Evolutionary conservation across 805 yeast species (phyloP), one percentile per base, ranked within the genome.

Genomic region (Candida insectalens): DNA sequence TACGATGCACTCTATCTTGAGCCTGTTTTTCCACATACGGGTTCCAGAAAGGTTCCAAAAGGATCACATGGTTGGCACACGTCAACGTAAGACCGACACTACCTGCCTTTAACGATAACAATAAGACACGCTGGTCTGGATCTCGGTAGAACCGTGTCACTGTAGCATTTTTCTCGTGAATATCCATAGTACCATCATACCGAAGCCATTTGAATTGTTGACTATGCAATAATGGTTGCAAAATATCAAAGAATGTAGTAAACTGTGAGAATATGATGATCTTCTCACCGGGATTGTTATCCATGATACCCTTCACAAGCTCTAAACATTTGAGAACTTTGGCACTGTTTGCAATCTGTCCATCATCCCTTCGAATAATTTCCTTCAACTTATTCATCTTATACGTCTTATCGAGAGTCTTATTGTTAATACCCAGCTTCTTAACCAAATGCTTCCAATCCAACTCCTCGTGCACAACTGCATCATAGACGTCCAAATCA

Each of bases 21-120:
- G 98, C 98, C 60, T 92, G 98, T 31, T 84, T 95, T 58, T 92
- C 97, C 6, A 89, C 95, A 54, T 70, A 92, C 2, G 97, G 97
- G 51, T 92, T 92, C 98, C 98, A 92, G 55, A 87, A 92, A 13
- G 97, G 96, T 54, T 92, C 98, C 63, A 84, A 69, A 9, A 92
- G 71, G 30, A 92, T 74, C 9, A 88, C 95, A 54, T 85, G 96
- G 25, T 84, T 80, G 1, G 98, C 98, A 60, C 94, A 83, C 0
- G 96, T 92, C 44, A 92, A 66, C 0, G 97, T 92, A 39, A 92
- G 65, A 2, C 98, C 98, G 9, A 88, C 94, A 51, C 88, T 88
- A 45, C 98, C 97, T 1, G 97, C 96, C 49, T 82, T 82, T 50
- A 89, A 66, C 0, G 96, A 84, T 17, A 85, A 67, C 29, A 92